Base-by-base conservation (phyloP, 139 green algal genomes). In the Microglena sp. region DNA sequence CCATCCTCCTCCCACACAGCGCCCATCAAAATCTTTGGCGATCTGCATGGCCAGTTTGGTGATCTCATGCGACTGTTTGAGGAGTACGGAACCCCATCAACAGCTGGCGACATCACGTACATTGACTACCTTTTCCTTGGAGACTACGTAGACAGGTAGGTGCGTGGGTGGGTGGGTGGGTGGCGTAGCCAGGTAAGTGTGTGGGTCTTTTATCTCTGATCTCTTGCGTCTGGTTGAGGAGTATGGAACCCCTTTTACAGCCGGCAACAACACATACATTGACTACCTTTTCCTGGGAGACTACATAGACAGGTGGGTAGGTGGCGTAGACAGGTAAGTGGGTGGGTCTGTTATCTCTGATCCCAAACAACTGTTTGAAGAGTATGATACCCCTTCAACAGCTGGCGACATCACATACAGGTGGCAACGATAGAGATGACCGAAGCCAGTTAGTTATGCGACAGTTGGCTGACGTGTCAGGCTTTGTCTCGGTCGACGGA, bases 21-120 rank as follows among this genome's bases (percentile, higher is more conserved):
- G 11, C 40, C 40, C 40, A 11, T 24, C 40, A 50, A 99, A 82
- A 95, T 99, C 60, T 99, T 99, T 74, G 94, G 94, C 24, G 94
- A 99, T 75, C 80, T 99, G 63, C 94, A 74, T 59, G 68, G 68
- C n/a, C 68, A 74, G 29, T 74, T 74, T 64, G 61, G 88, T 5
- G 94, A 99, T 82, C 78, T 99, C 34, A 99, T 99, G 94, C 87
- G 94, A 5, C 81, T 99, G 50, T 99, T 99, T 78, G 89, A 97
- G 71, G 94, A 99, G 82, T 99, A 99, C 70, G 94, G 94, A 30
- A 89, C 83, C 26, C 94, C 94, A 4, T 92, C 82, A 61, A 97
- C 91, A 5, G 89, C 89, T 0, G 94, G 94, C 4, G 94, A 99
- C 84, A 99, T 99, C 79, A 96, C 92, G 26, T 99, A 97, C 85